Evolutionary conservation across 176 grass and related monocot genomes (phyloP), one percentile per base, ranked within the genome.

Genomic region (Zea mays): DNA sequence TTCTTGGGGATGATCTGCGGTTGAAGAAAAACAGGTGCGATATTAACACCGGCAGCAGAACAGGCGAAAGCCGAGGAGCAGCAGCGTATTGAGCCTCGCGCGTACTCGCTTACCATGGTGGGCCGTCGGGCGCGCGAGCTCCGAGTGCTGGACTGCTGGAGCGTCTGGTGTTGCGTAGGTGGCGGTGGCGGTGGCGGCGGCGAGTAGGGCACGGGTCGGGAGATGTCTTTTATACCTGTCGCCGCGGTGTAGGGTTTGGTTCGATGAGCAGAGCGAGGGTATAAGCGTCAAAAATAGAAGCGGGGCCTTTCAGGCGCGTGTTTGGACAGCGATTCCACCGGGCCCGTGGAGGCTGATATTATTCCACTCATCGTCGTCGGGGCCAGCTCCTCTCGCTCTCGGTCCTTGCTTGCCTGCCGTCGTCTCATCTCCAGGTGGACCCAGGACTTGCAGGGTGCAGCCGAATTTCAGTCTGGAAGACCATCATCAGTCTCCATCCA

Each of bases 1-100:
- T 98, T 98, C 95, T 98, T 98, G 69, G 95, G 56, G 73, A 98
- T 98, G 82, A 98, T 98, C 95, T 98, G 83, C 14, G 62, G 43
- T 20, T 15, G 43, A 48, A 62, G 20, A 51, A 58, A 58, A 57
- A 42, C 34, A 72, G 81, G 9, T 14, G 36, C 43, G 17, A 69
- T 57, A 75, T 75, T 27, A 90, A 3, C 2, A 80, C 27, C 16
- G 16, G 19, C 21, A 58, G 4, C 10, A 69, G 6, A 56, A 71
- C 3, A 37, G 10, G 67, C 3, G 44, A 9, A 8, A 48, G 8
- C 3, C 27, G 38, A 71, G 5, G 20, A 14, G 15, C 4, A 16
- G 17, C 17, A 7, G 46, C 2, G 4, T 5, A 19, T 19, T 41
- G 14, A 34, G 34, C 52, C 11, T 14, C 1, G 36, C 10, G 1